phyloP scores from a whole-genome alignment of 352 stramenopile species.

The Globisporangium acanthophoron region DNA sequence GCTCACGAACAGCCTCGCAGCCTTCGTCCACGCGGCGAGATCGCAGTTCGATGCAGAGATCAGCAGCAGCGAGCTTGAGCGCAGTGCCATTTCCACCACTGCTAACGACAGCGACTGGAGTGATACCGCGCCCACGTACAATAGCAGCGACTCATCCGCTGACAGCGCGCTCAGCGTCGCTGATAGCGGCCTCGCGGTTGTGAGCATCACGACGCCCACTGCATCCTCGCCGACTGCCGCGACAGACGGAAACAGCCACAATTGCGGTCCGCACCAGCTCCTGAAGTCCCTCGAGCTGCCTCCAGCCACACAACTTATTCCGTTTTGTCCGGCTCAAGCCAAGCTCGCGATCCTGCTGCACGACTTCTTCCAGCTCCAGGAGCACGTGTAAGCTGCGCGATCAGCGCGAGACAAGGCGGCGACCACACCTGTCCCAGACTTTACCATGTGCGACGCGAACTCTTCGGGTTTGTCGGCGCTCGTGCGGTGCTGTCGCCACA shows the following conservation, averaged over 20 bases:
- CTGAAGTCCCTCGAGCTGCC: not conserved
- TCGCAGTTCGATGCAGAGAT: not conserved
- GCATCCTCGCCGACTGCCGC: not conserved
- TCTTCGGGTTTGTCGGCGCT: not conserved
- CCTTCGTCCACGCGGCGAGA: too few relatives aligned
- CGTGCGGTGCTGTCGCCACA: not conserved
- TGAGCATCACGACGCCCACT: too few relatives aligned
- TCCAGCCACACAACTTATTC: not conserved
- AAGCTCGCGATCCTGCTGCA: conserved; percentile 8
- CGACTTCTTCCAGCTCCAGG: not conserved
- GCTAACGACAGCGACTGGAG: too few relatives aligned
- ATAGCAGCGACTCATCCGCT: too few relatives aligned
- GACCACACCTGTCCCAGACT: not conserved
- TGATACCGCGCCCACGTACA: too few relatives aligned
- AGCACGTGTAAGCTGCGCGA: not conserved
- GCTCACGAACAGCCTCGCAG: not conserved
- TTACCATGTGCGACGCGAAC: not conserved
- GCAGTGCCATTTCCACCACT: too few relatives aligned
- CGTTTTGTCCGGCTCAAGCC: not conserved
- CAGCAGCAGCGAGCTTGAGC: too few relatives aligned
- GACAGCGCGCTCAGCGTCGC: too few relatives aligned
- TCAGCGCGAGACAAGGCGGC: not conserved
- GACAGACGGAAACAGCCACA: not conserved
- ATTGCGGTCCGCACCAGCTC: not conserved
- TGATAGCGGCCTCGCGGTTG: too few relatives aligned